phyloP scores from a whole-genome alignment of 495 filamentous ascomycete genomes.

The Talaromyces borbonicus region DNA sequence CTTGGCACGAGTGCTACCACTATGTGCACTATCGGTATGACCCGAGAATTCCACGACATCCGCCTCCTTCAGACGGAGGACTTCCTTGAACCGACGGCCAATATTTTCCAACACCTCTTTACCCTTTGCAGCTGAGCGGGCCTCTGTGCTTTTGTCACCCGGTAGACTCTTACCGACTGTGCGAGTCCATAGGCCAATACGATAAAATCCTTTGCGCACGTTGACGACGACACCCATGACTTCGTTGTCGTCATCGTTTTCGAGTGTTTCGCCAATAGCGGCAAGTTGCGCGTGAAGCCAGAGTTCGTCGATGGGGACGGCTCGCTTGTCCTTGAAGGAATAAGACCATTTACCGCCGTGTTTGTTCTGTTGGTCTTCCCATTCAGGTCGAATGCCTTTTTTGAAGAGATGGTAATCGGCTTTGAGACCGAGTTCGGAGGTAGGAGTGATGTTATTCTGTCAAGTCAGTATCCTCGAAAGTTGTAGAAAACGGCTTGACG shows the following conservation, averaged over 20 bases:
- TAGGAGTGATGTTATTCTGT: constrained; percentile 96
- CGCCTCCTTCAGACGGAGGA: constrained; percentile 60
- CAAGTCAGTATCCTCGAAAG: neutral
- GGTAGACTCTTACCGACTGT: constrained; percentile 77
- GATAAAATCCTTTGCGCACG: constrained; percentile 95
- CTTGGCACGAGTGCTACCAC: constrained; percentile 88
- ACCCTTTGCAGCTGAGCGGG: constrained; percentile 65
- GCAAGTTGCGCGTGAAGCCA: constrained; percentile 97
- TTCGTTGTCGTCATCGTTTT: constrained; percentile 82
- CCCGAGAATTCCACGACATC: constrained; percentile 91
- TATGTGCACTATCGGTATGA: constrained; percentile 87
- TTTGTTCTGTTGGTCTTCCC: constrained; percentile 98
- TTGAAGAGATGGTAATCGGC: constrained; percentile 99
- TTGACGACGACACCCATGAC: constrained; percentile 99
- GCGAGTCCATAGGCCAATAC: constrained; percentile 87
- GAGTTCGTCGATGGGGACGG: constrained; percentile 81
- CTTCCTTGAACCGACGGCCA: constrained; percentile 82
- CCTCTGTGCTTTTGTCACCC: constrained; percentile 60
- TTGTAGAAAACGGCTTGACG: neutral
- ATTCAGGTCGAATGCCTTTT: constrained; percentile 89
- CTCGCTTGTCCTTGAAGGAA: constrained; percentile 90
- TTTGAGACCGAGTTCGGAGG: constrained; percentile 90
- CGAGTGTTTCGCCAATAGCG: constrained; percentile 95
- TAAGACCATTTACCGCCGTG: constrained; percentile 98
- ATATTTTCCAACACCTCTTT: constrained; percentile 74